Conservation (phyloP, 352 stramenopile genomes). For the Globisporangium recalcitrans region DNA sequence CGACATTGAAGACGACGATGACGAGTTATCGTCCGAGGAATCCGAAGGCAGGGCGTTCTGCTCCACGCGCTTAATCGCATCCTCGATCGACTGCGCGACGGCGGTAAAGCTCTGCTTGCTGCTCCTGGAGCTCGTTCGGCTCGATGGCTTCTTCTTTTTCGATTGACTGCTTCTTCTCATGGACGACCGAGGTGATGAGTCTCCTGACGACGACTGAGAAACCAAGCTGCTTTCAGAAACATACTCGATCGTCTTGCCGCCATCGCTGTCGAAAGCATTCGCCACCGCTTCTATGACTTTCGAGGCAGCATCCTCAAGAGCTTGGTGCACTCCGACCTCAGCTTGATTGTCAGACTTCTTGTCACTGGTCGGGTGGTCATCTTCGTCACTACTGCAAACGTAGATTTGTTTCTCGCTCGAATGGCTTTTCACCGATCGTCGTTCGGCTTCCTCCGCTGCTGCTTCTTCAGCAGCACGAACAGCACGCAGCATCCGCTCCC, state of each 20-base stretch:
- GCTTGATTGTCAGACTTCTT: slow-evolving; percentile 4
- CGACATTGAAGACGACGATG: slow-evolving; percentile 11
- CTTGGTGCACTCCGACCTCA: not conserved
- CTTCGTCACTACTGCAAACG: slow-evolving; percentile 2
- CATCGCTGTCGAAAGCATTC: slow-evolving; percentile 9
- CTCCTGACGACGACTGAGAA: not conserved
- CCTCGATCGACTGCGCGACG: not conserved
- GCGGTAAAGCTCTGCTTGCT: not conserved
- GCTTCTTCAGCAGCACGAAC: not conserved
- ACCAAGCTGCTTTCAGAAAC: slow-evolving; percentile 11
- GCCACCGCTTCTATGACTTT: slow-evolving; percentile 1
- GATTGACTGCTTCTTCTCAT: not conserved
- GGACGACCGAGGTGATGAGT: no score
- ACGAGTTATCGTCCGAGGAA: slow-evolving; percentile 11
- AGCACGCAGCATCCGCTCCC: not conserved
- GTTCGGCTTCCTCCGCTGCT: slow-evolving; percentile 9
- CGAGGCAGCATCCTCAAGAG: slow-evolving; percentile 17
- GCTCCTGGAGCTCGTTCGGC: slow-evolving; percentile 16
- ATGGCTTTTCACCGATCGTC: slow-evolving; percentile 1
- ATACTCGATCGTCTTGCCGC: slow-evolving; percentile 17
- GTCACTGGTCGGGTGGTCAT: not conserved
- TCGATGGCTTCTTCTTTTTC: slow-evolving; percentile 10
- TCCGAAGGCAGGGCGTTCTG: slow-evolving; percentile 38
- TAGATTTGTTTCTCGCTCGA: slow-evolving; percentile 2
- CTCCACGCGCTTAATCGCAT: slow-evolving; percentile 22